Evolutionary conservation across 306 rosid genomes (phyloP).

Genomic region (Geum urbanum): DNA sequence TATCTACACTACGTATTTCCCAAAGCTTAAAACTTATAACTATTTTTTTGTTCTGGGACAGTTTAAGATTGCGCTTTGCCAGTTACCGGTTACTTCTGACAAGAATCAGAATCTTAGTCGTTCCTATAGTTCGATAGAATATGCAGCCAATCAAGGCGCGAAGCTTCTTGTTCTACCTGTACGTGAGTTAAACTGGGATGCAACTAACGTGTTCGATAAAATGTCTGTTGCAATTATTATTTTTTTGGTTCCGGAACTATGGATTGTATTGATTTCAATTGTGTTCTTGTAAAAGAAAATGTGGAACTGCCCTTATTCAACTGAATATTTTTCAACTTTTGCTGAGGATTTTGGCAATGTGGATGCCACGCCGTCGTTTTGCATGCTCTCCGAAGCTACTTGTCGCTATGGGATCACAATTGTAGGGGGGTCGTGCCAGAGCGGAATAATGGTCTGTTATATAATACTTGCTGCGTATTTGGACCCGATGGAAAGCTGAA

Average conservation of each 20-base stretch:
- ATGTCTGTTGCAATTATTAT: neutral
- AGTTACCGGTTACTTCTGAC: slow-evolving; percentile 19
- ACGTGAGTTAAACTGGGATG: slow-evolving; percentile 20
- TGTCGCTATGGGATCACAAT: slow-evolving; percentile 19
- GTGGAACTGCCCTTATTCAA: slow-evolving; percentile 28
- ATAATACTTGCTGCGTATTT: slow-evolving; percentile 35
- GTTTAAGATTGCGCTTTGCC: slow-evolving; percentile 32
- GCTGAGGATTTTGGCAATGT: slow-evolving; percentile 21
- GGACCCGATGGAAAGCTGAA: slow-evolving; percentile 33
- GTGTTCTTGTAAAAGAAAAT: slow-evolving; percentile 11
- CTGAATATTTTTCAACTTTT: slow-evolving; percentile 11
- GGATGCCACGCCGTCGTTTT: slow-evolving; percentile 15
- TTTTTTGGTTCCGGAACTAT: too few relatives aligned
- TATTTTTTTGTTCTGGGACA: slow-evolving; percentile 2
- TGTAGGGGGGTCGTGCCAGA: slow-evolving; percentile 38
- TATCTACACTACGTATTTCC: neutral
- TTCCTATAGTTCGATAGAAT: slow-evolving; percentile 6
- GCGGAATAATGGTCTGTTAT: slow-evolving; percentile 17
- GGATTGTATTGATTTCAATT: neutral
- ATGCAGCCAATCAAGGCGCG: slow-evolving; percentile 13
- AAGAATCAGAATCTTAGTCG: slow-evolving; percentile 25
- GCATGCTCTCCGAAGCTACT: slow-evolving; percentile 26
- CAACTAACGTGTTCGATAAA: slow-evolving; percentile 5
- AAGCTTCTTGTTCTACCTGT: slow-evolving; percentile 26
- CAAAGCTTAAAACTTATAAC: neutral